Conservation (phyloP, 495 filamentous ascomycete species). For the Penicillium simplicissimum region DNA sequence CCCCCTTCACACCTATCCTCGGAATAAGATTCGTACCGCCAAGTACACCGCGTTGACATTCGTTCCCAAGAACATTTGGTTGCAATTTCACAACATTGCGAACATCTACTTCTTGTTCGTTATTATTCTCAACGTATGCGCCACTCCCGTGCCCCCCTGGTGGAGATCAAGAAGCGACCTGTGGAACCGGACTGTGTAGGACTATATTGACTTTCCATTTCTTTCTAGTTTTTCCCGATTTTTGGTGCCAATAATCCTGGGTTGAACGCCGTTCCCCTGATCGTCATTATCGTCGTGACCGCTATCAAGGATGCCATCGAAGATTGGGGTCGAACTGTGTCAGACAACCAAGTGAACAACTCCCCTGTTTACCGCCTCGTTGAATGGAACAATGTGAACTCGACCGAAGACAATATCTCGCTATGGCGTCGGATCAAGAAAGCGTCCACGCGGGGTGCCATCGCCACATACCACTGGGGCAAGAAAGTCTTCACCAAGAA, state of each 20-base stretch:
- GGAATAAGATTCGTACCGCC: constrained; percentile 97
- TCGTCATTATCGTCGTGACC: constrained; percentile 91
- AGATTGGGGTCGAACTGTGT: constrained; percentile 88
- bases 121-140: constrained; percentile 87
- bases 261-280: constrained; percentile 86
- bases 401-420: constrained; percentile 79
- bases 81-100: constrained; percentile 98
- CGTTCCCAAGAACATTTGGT: constrained; percentile 94
- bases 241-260: constrained; percentile 92
- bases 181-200: background rate
- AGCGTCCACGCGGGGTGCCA: constrained; percentile 67
- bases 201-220: background rate
- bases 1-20: constrained; percentile 65
- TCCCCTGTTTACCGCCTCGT: constrained; percentile 87
- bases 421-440: constrained; percentile 93
- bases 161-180: background rate
- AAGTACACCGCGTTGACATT: constrained; percentile 97
- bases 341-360: constrained; percentile 96
- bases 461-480: constrained; percentile 57
- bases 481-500: constrained; percentile 42
- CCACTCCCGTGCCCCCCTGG: background rate
- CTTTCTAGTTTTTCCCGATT: constrained; percentile 82
- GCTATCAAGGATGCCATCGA: constrained; percentile 96
- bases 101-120: constrained; percentile 98
- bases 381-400: constrained; percentile 92